Percentiles rank a stretch among this genome's conserved stretches.
Conservation (phyloP, 352 stramenopile species). For the Elongisporangium undulatum region DNA sequence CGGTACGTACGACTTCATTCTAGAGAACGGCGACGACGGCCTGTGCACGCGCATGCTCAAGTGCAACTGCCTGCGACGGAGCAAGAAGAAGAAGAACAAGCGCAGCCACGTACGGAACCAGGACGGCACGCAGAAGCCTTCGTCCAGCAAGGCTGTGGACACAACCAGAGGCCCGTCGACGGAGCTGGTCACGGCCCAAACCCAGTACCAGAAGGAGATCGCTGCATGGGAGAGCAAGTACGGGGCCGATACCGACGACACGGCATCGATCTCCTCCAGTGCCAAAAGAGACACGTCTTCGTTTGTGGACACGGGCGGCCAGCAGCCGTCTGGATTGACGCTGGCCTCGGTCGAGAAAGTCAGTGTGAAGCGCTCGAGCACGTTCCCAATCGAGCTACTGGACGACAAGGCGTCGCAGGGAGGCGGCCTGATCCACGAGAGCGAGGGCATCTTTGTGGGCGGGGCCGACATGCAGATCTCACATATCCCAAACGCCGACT, state of each 20-base stretch:
- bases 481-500: not conserved
- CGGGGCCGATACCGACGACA: constrained; percentile 20
- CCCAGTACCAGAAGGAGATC: constrained; percentile 33
- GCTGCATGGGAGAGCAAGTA: constrained; percentile 37
- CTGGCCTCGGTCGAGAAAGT: constrained; percentile 5
- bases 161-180: constrained; percentile 8
- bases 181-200: constrained; percentile 11
- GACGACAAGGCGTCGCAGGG: not conserved
- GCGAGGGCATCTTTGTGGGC: constrained; percentile 48
- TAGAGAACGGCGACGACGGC: constrained; percentile 68
- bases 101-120: constrained; percentile 26
- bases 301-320: not conserved
- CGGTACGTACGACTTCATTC: constrained; percentile 84
- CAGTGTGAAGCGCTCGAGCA: constrained; percentile 7
- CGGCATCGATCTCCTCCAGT: not conserved
- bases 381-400: constrained; percentile 10
- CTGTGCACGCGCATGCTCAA: constrained; percentile 75
- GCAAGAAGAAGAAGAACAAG: constrained; percentile 29
- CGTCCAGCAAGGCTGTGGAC: constrained; percentile 14
- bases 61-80: constrained; percentile 49
- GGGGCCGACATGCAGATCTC: constrained; percentile 5
- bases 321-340: not conserved
- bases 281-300: not conserved
- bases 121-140: constrained; percentile 8
- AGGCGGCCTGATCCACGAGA: constrained; percentile 27